Evolutionary conservation across 352 stramenopile genomes (phyloP).

Genomic region (Pythium sp.): DNA sequence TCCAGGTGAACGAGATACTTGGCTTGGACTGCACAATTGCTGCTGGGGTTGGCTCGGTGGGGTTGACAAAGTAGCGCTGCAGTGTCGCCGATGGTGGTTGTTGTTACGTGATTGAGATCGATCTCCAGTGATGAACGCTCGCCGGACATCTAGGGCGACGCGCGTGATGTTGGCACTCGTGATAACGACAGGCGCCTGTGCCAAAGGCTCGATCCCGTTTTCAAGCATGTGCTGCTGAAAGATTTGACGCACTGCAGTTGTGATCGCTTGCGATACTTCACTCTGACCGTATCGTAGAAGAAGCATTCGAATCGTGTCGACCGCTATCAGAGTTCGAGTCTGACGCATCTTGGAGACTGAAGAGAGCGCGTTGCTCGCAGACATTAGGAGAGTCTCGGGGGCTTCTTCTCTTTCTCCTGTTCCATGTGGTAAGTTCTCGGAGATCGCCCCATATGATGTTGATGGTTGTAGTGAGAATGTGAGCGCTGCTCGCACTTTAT

Average conservation of each 20-base stretch:
- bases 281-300: slow-evolving; percentile 9
- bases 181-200: slow-evolving; percentile 6
- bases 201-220: slow-evolving; percentile 13
- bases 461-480: not conserved
- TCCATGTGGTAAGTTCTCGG: not conserved
- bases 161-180: slow-evolving; percentile 20
- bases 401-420: not conserved
- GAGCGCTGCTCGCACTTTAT: slow-evolving; percentile 10
- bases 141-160: slow-evolving; percentile 5
- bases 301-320: slow-evolving; percentile 19
- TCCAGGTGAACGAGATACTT: not conserved
- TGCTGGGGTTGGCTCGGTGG: not conserved
- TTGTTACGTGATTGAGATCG: not conserved
- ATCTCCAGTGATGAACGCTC: not conserved
- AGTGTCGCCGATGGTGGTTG: not conserved
- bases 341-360: slow-evolving; percentile 11
- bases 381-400: not conserved
- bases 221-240: slow-evolving; percentile 13
- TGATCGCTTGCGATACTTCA: slow-evolving; percentile 1
- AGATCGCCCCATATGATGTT: not conserved
- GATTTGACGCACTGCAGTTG: slow-evolving; percentile 7
- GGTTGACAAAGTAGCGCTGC: not conserved
- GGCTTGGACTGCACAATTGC: not conserved
- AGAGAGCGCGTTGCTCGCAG: not conserved
- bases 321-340: slow-evolving; percentile 14